These are phyloP conservation scores for Ceratocystis ficicola DNA, from an alignment of 2,329 filamentous ascomycete genomes.

Conservation along the genomic window DNA sequence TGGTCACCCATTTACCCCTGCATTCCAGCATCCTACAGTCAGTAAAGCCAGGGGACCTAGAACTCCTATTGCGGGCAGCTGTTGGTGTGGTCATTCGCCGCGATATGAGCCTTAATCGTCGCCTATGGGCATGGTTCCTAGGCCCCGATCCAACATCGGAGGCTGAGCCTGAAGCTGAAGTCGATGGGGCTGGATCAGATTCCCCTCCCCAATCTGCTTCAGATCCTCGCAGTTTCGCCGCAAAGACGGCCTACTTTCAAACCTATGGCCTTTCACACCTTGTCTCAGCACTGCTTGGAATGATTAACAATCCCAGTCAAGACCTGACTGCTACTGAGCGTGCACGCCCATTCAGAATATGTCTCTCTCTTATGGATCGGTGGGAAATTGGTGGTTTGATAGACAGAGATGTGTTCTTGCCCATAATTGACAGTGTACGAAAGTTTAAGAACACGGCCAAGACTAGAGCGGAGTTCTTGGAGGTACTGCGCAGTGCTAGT, in stretches of 20 bases:
- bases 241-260: slow-evolving; percentile 70
- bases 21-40: slow-evolving; percentile 70
- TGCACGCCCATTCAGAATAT: slow-evolving; percentile 79
- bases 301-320: slow-evolving; percentile 50
- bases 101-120: slow-evolving; percentile 92
- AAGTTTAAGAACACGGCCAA: slow-evolving; percentile 55
- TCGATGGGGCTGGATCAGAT: slow-evolving; percentile 34
- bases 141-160: slow-evolving; percentile 53
- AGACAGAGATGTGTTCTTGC: slow-evolving; percentile 77
- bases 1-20: slow-evolving; percentile 81
- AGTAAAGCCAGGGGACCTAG: slow-evolving; percentile 62
- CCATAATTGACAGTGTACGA: slow-evolving; percentile 68
- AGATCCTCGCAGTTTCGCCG: slow-evolving; percentile 38
- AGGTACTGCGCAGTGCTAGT: slow-evolving; percentile 84
- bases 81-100: slow-evolving; percentile 76
- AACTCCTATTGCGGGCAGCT: slow-evolving; percentile 69
- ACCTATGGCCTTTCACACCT: slow-evolving; percentile 64
- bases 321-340: slow-evolving; percentile 40
- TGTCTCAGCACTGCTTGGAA: slow-evolving; percentile 59
- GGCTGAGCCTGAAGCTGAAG: slow-evolving; percentile 24
- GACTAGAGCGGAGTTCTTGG: slow-evolving; percentile 60
- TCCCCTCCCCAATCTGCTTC: slow-evolving; percentile 35
- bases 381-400: slow-evolving; percentile 93
- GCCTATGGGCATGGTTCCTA: slow-evolving; percentile 92
- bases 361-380: slow-evolving; percentile 90